Conservation (phyloP, 2,329 filamentous ascomycete species). For the Ceratocystis papillata region DNA sequence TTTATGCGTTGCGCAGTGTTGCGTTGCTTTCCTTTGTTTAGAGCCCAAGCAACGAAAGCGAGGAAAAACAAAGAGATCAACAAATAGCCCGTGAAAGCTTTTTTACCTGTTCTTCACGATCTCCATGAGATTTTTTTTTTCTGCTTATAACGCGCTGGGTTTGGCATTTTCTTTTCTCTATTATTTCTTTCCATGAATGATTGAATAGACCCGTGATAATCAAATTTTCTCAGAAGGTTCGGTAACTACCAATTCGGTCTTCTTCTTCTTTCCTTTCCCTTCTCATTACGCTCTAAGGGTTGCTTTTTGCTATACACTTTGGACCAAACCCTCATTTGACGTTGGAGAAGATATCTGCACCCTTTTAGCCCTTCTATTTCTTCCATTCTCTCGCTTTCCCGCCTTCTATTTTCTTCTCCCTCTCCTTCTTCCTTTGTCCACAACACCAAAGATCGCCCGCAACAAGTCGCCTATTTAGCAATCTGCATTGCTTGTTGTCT, state of each 20-base stretch:
- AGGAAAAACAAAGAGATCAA: slow-evolving; percentile 3
- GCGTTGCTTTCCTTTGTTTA: slow-evolving; percentile 7
- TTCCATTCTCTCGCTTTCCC: not conserved
- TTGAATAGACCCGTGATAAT: too few relatives aligned
- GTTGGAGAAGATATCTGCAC: not conserved
- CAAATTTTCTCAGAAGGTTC: not conserved
- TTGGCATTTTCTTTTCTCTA: not conserved
- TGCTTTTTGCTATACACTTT: not conserved
- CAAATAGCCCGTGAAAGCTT: not conserved
- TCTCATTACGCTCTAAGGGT: not conserved
- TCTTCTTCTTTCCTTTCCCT: not conserved
- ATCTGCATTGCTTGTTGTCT: not conserved
- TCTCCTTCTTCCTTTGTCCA: not conserved
- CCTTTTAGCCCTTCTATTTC: not conserved
- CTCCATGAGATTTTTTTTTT: not conserved
- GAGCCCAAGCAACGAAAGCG: not conserved
- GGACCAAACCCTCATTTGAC: not conserved
- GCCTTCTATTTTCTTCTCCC: slow-evolving; percentile 3
- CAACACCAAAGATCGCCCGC: not conserved
- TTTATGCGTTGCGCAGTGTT: not conserved
- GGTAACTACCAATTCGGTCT: not conserved
- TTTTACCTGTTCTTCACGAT: not conserved
- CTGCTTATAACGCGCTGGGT: not conserved
- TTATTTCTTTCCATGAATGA: too few relatives aligned
- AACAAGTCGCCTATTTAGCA: not conserved